Percentiles rank a stretch among this genome's conserved stretches.
Evolutionary conservation across 805 yeast genomes (phyloP).

Genomic region (Starmerella bombicola): DNA sequence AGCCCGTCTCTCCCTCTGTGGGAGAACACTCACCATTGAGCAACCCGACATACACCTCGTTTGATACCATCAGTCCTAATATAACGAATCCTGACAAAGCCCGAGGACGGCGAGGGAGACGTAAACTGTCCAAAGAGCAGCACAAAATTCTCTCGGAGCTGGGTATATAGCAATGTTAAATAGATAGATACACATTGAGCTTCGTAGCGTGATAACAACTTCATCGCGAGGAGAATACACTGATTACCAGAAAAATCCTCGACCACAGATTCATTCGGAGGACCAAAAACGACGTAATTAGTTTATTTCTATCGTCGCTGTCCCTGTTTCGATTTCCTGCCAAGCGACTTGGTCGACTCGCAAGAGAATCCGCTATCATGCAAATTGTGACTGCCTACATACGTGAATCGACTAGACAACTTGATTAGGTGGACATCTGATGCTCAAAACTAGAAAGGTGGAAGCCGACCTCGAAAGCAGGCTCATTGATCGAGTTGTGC

Average conservation of each 20-base stretch:
- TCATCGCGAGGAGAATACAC: too few species aligned
- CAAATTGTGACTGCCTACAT: not conserved
- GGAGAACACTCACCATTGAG: not conserved
- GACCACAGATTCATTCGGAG: too few species aligned
- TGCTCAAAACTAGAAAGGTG: slow-evolving; percentile 20
- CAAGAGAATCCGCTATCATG: too few species aligned
- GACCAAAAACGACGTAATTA: too few species aligned
- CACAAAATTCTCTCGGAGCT: slow-evolving; percentile 38
- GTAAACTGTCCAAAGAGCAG: slow-evolving; percentile 43
- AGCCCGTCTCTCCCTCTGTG: not conserved
- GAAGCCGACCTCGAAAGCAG: slow-evolving; percentile 62
- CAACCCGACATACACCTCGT: slow-evolving; percentile 23
- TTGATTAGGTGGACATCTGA: slow-evolving; percentile 5
- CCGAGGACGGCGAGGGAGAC: slow-evolving; percentile 22
- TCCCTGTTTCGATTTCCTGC: too few species aligned
- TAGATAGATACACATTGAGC: too few species aligned
- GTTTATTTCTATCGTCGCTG: too few species aligned
- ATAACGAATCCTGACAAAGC: slow-evolving; percentile 20
- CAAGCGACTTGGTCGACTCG: too few species aligned
- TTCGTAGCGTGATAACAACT: too few species aligned
- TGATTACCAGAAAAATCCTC: too few species aligned
- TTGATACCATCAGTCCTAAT: slow-evolving; percentile 22
- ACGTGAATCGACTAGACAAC: not conserved
- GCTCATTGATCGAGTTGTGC: slow-evolving; percentile 73
- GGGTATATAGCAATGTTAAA: slow-evolving; percentile 21